Conservation (phyloP, 345 rosid species). For the Angophora floribunda region DNA sequence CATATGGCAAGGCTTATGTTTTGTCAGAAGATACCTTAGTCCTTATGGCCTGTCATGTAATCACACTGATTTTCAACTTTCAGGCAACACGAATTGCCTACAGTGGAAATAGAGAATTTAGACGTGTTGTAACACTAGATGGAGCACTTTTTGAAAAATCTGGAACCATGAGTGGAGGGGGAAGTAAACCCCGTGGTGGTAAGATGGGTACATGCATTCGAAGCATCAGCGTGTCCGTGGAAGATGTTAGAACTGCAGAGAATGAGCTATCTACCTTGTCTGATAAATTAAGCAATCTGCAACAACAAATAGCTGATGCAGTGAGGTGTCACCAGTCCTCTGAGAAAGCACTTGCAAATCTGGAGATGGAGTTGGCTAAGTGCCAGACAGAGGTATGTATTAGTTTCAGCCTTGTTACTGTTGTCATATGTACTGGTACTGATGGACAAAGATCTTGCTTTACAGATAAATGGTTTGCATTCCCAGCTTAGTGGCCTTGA, state of each 20-base stretch:
- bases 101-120: slow-evolving; percentile 68
- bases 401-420: background rate
- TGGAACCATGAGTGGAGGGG: slow-evolving; percentile 99
- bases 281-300: slow-evolving; percentile 41
- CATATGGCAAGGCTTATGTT: background rate
- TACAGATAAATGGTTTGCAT: slow-evolving; percentile 74
- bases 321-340: slow-evolving; percentile 52
- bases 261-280: slow-evolving; percentile 53
- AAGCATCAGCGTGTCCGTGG: slow-evolving; percentile 61
- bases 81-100: slow-evolving; percentile 94
- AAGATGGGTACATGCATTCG: slow-evolving; percentile 96
- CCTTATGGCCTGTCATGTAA: background rate
- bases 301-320: slow-evolving; percentile 56
- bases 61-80: background rate
- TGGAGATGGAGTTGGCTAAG: slow-evolving; percentile 90
- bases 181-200: slow-evolving; percentile 91
- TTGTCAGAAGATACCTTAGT: background rate
- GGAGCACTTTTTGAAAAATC: slow-evolving; percentile 95
- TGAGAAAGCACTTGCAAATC: slow-evolving; percentile 45
- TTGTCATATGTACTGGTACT: background rate
- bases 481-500: slow-evolving; percentile 61
- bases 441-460: background rate
- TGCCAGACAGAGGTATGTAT: slow-evolving; percentile 68
- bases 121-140: slow-evolving; percentile 89
- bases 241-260: slow-evolving; percentile 60